phyloP scores from a whole-genome alignment of 1,284 basidiomycete genomes.

The Puccinia polysora region DNA sequence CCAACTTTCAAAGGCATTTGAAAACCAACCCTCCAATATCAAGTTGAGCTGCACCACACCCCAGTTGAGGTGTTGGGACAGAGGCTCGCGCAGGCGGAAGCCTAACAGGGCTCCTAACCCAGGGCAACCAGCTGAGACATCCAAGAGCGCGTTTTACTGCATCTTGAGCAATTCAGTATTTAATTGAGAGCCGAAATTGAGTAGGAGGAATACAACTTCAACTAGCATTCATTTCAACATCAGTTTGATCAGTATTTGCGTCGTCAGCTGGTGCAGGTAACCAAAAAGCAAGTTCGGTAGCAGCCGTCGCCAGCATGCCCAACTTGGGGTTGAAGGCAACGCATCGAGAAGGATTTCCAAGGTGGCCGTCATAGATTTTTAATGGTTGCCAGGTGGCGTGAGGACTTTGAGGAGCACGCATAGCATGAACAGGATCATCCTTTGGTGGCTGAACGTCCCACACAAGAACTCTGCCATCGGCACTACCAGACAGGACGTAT shows the following conservation, averaged over 20 bases:
- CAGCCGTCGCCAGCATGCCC: constrained; percentile 82
- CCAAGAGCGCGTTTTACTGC: no score
- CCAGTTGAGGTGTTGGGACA: no score
- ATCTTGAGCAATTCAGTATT: no score
- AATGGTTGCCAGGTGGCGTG: constrained; percentile 61
- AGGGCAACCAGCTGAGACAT: no score
- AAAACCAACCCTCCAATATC: no score
- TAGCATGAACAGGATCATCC: constrained; percentile 37
- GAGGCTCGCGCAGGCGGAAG: no score
- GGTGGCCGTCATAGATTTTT: constrained; percentile 66
- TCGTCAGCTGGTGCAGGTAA: constrained; percentile 12
- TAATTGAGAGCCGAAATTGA: no score
- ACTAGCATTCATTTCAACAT: constrained; percentile 21
- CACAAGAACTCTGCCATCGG: constrained; percentile 34
- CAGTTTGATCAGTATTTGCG: constrained; percentile 11
- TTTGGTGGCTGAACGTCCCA: constrained; percentile 42
- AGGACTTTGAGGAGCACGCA: constrained; percentile 47
- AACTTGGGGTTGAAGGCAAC: constrained; percentile 80
- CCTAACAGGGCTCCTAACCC: no score
- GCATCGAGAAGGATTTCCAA: constrained; percentile 64
- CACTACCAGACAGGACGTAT: constrained; percentile 62
- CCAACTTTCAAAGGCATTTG: no score
- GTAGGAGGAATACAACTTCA: no score
- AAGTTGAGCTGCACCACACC: no score
- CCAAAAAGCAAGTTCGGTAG: constrained; percentile 64